phyloP scores from a whole-genome alignment of 768 basidiomycete species.

The Lentinula aciculospora region DNA sequence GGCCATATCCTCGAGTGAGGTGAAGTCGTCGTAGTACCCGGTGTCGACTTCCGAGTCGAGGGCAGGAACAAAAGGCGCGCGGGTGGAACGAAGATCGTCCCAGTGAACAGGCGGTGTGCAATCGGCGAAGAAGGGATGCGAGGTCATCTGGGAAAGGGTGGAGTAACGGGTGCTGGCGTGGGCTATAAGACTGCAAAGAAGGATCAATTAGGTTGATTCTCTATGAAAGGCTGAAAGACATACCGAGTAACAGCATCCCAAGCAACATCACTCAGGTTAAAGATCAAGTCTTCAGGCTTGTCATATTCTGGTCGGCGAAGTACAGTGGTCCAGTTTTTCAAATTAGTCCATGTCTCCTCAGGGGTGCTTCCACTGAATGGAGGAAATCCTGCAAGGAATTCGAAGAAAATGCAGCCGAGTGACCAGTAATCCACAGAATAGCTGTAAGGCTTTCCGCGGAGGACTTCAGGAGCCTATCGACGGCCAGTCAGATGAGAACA shows the following conservation, averaged over 20 bases:
- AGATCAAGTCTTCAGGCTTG: conserved; percentile 91
- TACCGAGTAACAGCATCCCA: conserved; percentile 93
- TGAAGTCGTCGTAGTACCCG: conserved; percentile 92
- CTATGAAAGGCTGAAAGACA: conserved; percentile 12
- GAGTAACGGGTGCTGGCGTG: conserved; percentile 78
- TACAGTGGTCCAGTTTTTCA: conserved; percentile 96
- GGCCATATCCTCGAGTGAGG: conserved; percentile 88
- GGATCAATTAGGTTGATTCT: background rate
- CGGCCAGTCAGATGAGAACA: background rate
- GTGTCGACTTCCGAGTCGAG: conserved; percentile 94
- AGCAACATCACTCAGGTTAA: conserved; percentile 88
- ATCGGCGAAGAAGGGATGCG: conserved; percentile 78
- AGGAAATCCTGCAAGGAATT: conserved; percentile 95
- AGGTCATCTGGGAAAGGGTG: conserved; percentile 64
- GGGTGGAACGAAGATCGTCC: conserved; percentile 68
- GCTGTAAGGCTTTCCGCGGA: conserved; percentile 91
- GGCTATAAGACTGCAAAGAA: conserved; percentile 65
- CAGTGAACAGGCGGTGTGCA: conserved; percentile 45
- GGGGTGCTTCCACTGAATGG: conserved; percentile 95
- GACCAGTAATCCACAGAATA: conserved; percentile 99
- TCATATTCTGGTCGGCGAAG: conserved; percentile 93
- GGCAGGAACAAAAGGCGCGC: conserved; percentile 90
- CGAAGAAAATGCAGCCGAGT: conserved; percentile 95
- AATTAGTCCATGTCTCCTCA: conserved; percentile 98
- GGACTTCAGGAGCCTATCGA: conserved; percentile 80